These are phyloP conservation scores for Cryptosporidium ryanae DNA, from an alignment of 169 alveolate genomes.

Conservation along the genomic window DNA sequence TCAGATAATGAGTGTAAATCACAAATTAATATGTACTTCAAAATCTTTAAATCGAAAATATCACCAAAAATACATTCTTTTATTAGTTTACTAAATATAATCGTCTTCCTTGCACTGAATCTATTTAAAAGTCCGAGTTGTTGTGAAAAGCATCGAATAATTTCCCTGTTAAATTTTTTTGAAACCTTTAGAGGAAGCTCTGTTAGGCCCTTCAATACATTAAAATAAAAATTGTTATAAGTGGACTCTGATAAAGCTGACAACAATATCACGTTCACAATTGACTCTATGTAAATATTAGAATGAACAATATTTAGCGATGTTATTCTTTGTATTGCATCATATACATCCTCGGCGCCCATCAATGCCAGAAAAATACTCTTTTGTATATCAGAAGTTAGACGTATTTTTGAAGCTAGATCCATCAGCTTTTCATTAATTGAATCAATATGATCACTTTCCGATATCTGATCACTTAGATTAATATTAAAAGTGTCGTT, in stretches of 20 bases:
- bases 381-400: slow-evolving; percentile 60
- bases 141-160: slow-evolving; percentile 19
- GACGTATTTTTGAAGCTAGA: slow-evolving; percentile 54
- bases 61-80: slow-evolving; percentile 52
- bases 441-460: background rate
- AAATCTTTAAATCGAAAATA: slow-evolving; percentile 35
- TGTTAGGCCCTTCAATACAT: slow-evolving; percentile 27
- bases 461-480: background rate
- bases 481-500: background rate
- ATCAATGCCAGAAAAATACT: slow-evolving; percentile 65
- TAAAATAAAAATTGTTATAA: slow-evolving; percentile 38
- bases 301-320: slow-evolving; percentile 26
- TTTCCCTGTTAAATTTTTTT: slow-evolving; percentile 37
- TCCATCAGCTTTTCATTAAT: background rate
- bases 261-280: slow-evolving; percentile 26
- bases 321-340: slow-evolving; percentile 50
- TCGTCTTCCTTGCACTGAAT: slow-evolving; percentile 22
- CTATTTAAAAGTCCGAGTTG: slow-evolving; percentile 23
- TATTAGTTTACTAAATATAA: slow-evolving; percentile 22
- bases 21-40: slow-evolving; percentile 5
- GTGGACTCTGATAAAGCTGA: slow-evolving; percentile 32
- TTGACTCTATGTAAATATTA: slow-evolving; percentile 16
- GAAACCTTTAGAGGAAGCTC: slow-evolving; percentile 39
- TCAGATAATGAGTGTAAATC: slow-evolving; percentile 28
- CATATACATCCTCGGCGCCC: slow-evolving; percentile 38